These are phyloP conservation scores for Bolboschoenus planiculmis DNA, from an alignment of 176 grass and related monocot species.

Conservation along the genomic window DNA sequence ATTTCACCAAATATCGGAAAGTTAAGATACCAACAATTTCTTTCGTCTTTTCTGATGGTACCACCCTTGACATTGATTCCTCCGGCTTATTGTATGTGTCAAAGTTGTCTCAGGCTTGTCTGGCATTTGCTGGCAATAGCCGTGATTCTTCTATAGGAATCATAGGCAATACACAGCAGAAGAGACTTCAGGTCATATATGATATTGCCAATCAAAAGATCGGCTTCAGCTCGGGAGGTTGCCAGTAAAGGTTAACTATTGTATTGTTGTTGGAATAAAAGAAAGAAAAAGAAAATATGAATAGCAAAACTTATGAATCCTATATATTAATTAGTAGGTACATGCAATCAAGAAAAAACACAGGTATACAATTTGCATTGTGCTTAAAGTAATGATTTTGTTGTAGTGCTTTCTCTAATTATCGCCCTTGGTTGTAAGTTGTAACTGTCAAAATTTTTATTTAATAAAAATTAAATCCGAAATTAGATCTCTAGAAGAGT, in stretches of 20 bases:
- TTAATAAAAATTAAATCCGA: not conserved
- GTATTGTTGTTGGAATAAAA: not conserved
- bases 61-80: slow-evolving; percentile 40
- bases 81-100: slow-evolving; percentile 51
- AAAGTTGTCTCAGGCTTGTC: slow-evolving; percentile 47
- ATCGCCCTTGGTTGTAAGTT: not conserved
- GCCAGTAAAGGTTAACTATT: slow-evolving; percentile 24
- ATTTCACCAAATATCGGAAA: slow-evolving; percentile 40
- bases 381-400: not conserved
- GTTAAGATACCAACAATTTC: slow-evolving; percentile 48
- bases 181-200: slow-evolving; percentile 49
- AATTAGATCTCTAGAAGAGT: not conserved
- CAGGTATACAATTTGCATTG: not conserved
- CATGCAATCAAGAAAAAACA: not conserved
- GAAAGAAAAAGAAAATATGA: not conserved
- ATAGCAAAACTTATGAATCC: not conserved
- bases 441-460: not conserved
- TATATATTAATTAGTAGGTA: not conserved
- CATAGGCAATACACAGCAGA: slow-evolving; percentile 81
- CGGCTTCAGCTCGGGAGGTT: slow-evolving; percentile 51
- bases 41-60: slow-evolving; percentile 47
- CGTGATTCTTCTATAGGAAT: slow-evolving; percentile 33
- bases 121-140: slow-evolving; percentile 68
- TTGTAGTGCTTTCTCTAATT: not conserved
- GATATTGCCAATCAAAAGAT: slow-evolving; percentile 55